Evolutionary conservation across 140 eudicot species (phyloP).

Genomic region (Cichorium intybus): DNA sequence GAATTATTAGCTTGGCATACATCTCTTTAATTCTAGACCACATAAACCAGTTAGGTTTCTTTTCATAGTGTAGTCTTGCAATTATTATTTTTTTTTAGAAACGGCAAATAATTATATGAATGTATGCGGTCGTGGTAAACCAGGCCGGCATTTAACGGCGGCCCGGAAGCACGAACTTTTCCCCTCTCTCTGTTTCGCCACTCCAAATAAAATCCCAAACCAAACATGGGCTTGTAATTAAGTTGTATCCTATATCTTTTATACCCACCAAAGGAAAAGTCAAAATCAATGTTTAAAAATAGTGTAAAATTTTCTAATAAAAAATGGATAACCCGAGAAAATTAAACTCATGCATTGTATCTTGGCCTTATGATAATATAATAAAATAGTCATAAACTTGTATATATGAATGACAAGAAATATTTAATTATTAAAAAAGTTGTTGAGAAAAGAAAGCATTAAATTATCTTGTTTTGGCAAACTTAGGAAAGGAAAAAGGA

Average conservation of each 20-base stretch:
- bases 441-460: not conserved
- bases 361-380: not conserved
- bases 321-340: too few relatives aligned
- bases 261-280: constrained; percentile 27
- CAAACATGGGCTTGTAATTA: too few relatives aligned
- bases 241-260: constrained; percentile 18
- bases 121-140: too few relatives aligned
- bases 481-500: not conserved
- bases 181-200: too few relatives aligned
- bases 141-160: too few relatives aligned
- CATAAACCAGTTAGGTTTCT: constrained; percentile 25
- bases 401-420: not conserved
- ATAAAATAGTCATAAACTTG: not conserved
- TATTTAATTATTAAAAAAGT: not conserved
- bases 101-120: too few relatives aligned
- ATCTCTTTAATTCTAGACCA: constrained; percentile 41
- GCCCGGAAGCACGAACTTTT: too few relatives aligned
- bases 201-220: too few relatives aligned
- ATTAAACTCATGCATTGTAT: too few relatives aligned
- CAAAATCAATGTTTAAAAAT: not conserved
- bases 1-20: not conserved
- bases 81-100: constrained; percentile 9
- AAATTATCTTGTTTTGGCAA: constrained; percentile 5
- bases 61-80: constrained; percentile 20
- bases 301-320: too few relatives aligned